Evolutionary conservation across 164 flowering plant genomes (phyloP).

Genomic region (Piper betle): DNA sequence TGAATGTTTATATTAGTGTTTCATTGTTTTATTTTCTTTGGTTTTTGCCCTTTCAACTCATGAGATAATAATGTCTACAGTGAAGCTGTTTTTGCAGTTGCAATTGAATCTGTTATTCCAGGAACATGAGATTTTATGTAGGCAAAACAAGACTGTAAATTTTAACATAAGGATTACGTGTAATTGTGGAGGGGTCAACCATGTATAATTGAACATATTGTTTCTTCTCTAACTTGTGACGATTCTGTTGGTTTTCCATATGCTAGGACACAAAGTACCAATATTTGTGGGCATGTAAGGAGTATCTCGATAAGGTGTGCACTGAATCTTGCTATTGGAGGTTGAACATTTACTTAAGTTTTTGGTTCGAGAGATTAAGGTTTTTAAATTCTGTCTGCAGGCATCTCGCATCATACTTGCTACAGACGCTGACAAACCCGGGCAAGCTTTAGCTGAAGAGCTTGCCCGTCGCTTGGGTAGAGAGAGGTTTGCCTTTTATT

Average conservation of each 20-base stretch:
- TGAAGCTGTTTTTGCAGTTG: not conserved
- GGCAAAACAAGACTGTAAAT: too few species aligned
- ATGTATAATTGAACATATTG: not conserved
- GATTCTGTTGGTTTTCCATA: conserved; percentile 17
- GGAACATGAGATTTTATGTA: not conserved
- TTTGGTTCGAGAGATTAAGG: not conserved
- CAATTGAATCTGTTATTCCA: not conserved
- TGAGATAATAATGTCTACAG: not conserved
- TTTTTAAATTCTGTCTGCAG: conserved; percentile 17
- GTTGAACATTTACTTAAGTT: not conserved
- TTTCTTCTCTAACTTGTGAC: not conserved
- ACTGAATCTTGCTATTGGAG: conserved; percentile 2
- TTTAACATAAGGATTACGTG: too few species aligned
- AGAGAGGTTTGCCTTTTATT: too few species aligned
- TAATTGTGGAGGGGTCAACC: not conserved
- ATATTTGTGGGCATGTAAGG: conserved; percentile 89
- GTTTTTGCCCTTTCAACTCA: not conserved
- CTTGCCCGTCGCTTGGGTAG: too few species aligned
- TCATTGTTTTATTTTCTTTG: not conserved
- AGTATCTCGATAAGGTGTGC: conserved; percentile 57
- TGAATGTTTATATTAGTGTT: not conserved
- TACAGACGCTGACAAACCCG: conserved; percentile 79
- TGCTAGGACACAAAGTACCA: conserved; percentile 81
- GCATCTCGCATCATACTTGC: conserved; percentile 86
- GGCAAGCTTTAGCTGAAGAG: conserved; percentile 91